A percentile compares a stretch with the other conserved stretches of the same genome.
These are phyloP conservation scores for Tephrocybe sp. DNA, from an alignment of 768 basidiomycete species.

Conservation along the genomic window DNA sequence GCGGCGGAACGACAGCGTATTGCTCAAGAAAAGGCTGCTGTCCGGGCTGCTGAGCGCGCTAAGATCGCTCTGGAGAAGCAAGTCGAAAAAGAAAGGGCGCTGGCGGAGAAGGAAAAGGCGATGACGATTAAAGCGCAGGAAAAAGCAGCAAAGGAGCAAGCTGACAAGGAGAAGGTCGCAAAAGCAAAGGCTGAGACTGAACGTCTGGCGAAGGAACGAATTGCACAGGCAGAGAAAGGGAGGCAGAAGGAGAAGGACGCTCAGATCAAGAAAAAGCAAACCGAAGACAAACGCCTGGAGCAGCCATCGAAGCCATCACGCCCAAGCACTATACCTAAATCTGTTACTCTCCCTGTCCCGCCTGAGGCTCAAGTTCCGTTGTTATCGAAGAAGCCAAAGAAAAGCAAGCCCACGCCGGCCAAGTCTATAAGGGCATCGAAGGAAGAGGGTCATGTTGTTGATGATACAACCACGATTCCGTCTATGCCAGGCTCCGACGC, in stretches of 20 bases:
- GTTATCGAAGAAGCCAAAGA: conserved; percentile 82
- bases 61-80: conserved; percentile 54
- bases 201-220: conserved; percentile 32
- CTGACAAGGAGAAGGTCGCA: conserved; percentile 35
- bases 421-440: conserved; percentile 58
- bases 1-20: conserved; percentile 58
- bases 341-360: conserved; percentile 18
- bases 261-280: conserved; percentile 23
- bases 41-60: conserved; percentile 54
- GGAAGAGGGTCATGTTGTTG: conserved; percentile 49
- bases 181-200: conserved; percentile 24
- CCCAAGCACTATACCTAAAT: conserved; percentile 11
- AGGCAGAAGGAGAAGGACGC: conserved; percentile 21
- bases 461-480: conserved; percentile 41
- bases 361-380: conserved; percentile 65
- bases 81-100: conserved; percentile 48
- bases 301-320: conserved; percentile 7
- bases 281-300: conserved; percentile 19
- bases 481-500: conserved; percentile 51
- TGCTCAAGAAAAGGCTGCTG: conserved; percentile 58
- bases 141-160: conserved; percentile 31
- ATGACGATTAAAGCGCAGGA: conserved; percentile 34
- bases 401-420: conserved; percentile 59
- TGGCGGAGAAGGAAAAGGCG: conserved; percentile 48
- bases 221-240: conserved; percentile 23